Percentiles rank a stretch among this genome's conserved stretches.
Conservation (phyloP, 306 rosid genomes). For the Vigna unguiculata region DNA sequence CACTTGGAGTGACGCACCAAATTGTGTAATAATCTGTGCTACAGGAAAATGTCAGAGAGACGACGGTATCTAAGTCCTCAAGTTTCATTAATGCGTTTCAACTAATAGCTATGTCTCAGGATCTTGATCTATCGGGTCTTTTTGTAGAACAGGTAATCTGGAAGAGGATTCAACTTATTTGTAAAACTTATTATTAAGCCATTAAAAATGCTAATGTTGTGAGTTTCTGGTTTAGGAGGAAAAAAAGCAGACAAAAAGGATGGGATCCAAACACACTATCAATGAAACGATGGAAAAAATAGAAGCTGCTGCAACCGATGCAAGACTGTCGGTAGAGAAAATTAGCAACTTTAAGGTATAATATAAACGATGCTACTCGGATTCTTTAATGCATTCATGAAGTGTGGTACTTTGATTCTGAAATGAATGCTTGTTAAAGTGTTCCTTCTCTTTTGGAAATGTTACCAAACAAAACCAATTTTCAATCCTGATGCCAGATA, state of each 20-base stretch:
- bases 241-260: conserved; percentile 54
- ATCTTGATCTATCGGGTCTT: conserved; percentile 83
- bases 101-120: conserved; percentile 84
- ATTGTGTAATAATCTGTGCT: conserved; percentile 26
- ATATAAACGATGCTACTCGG: conserved; percentile 19
- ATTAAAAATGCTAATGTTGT: conserved; percentile 18
- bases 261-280: conserved; percentile 71
- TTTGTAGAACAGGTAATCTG: conserved; percentile 71
- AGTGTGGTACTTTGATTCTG: not conserved
- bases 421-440: not conserved
- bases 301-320: conserved; percentile 81
- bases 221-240: conserved; percentile 55
- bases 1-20: conserved; percentile 2
- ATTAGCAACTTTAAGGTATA: conserved; percentile 63
- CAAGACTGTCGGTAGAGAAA: conserved; percentile 62
- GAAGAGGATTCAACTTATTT: conserved; percentile 7
- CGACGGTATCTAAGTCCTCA: conserved; percentile 57
- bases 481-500: conserved; percentile 53
- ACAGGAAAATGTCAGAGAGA: conserved; percentile 58
- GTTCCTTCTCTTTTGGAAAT: not conserved
- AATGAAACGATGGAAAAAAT: conserved; percentile 75
- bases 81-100: conserved; percentile 89
- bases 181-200: conserved; percentile 3
- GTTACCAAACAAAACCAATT: conserved; percentile 1
- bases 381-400: not conserved